Evolutionary conservation across 495 filamentous ascomycete genomes (phyloP), one percentile per base, ranked within the genome.

Genomic region (Annulohypoxylon bovei): DNA sequence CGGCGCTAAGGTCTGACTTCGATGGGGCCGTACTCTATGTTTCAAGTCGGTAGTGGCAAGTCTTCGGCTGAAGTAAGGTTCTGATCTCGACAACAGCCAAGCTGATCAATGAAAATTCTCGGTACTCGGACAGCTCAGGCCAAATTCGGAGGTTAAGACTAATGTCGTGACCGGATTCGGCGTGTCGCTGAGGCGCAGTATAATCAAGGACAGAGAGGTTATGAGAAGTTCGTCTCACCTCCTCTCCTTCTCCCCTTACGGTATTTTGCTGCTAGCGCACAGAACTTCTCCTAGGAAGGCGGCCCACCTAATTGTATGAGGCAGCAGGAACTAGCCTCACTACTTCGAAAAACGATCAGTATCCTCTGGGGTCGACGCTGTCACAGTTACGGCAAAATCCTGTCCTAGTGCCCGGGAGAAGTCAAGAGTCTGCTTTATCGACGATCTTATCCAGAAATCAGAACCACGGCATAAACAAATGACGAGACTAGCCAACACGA

Each of bases 211-310:
- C 20, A 58, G n/a, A 42, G 22, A 53, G 28, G 50, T 27, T 32
- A 42, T 56, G 16, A 58, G 23, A 28, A 37, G 47, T 18, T 23
- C 25, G 65, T 50, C 32, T 58, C 52, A 65, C 46, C n/a, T 60
- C n/a, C 20, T 18, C 27, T 37, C 46, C 4, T n/a, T 50, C 20
- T 47, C 30, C 46, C 46, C 37, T 23, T 39, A 18, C 1, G 37
- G 22, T 64, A 40, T 32, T 35, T 53, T 55, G 49, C 46, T 39
- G 59, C 53, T 40, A 18, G 52, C 66, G 59, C 66, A 69, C 59
- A 69, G 67, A 65, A 62, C 67, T 61, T 32, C 35, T 50, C 40
- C 55, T 9, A 55, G 44, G 28, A 1, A 64, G 53, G 35, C 46
- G 54, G 49, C 39, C 61, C 59, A 53, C 67, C 47, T 56, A 6